These are phyloP conservation scores for Skeletonema tropicum DNA, from an alignment of 108 stramenopile species.

Conservation along the genomic window DNA sequence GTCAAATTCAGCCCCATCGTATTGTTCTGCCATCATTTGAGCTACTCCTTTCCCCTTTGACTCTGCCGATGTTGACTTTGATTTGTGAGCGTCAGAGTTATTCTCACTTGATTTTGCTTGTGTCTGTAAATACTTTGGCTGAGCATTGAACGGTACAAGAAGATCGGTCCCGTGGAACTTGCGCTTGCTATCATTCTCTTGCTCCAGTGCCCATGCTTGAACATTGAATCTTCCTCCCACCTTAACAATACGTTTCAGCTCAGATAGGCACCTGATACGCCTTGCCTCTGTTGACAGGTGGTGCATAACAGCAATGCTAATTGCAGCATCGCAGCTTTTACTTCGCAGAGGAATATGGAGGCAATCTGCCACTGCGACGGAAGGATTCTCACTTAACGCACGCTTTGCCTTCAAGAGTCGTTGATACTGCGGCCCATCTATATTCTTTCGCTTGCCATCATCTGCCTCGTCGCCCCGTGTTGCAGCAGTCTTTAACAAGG, in stretches of 20 bases:
- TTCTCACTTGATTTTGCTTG: slow-evolving; percentile 16
- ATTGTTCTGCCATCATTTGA: slow-evolving; percentile 71
- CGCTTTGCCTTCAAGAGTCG: slow-evolving; percentile 54
- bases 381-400: slow-evolving; percentile 64
- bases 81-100: neutral
- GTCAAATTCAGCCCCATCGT: slow-evolving; percentile 79
- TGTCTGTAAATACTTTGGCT: slow-evolving; percentile 76
- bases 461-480: slow-evolving; percentile 6
- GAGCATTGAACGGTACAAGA: slow-evolving; percentile 97
- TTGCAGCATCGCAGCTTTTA: slow-evolving; percentile 91
- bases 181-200: slow-evolving; percentile 77
- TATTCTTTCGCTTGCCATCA: slow-evolving; percentile 6
- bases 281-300: slow-evolving; percentile 91
- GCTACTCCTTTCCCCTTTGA: slow-evolving; percentile 68
- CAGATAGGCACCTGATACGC: slow-evolving; percentile 83
- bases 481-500: slow-evolving; percentile 30
- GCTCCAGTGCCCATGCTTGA: slow-evolving; percentile 98
- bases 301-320: slow-evolving; percentile 99
- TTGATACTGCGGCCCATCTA: slow-evolving; percentile 66
- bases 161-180: slow-evolving; percentile 92
- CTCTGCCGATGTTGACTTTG: slow-evolving; percentile 2
- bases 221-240: slow-evolving; percentile 87
- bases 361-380: slow-evolving; percentile 90
- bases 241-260: slow-evolving; percentile 85
- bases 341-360: slow-evolving; percentile 85